These are phyloP conservation scores for Fraxinus platypoda DNA, from an alignment of 305 asterid genomes.

Conservation along the genomic window DNA sequence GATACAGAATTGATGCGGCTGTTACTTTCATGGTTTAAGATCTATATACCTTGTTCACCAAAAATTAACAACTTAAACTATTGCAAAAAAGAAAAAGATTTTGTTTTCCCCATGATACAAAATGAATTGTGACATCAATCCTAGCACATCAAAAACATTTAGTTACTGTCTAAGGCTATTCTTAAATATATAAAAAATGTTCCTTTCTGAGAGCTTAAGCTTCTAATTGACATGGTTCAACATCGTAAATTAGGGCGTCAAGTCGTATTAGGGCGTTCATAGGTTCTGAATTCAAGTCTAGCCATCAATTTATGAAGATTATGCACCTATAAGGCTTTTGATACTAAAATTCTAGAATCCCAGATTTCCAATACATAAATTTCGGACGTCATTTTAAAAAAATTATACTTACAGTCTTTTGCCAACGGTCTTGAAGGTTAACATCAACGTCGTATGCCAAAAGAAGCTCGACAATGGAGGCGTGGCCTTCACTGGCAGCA, in stretches of 20 bases:
- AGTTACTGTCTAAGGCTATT: neutral
- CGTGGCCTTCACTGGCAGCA: constrained; percentile 73
- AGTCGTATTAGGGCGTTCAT: neutral
- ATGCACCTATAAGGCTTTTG: neutral
- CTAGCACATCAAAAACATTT: neutral
- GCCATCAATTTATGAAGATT: neutral
- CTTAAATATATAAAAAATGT: neutral
- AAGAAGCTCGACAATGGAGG: constrained; percentile 65
- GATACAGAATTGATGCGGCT: neutral
- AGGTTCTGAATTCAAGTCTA: neutral
- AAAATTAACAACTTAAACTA: neutral
- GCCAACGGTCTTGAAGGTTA: constrained; percentile 66
- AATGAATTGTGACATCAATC: neutral
- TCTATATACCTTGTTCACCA: neutral
- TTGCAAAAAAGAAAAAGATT: neutral
- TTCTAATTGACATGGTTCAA: neutral
- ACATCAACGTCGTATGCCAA: constrained; percentile 57
- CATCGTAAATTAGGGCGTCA: neutral
- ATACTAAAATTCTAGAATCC: neutral
- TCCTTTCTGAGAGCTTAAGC: neutral
- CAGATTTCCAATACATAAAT: neutral
- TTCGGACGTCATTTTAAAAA: neutral
- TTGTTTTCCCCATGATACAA: neutral
- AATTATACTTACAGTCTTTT: constrained; percentile 36
- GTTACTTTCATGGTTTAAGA: neutral